These are phyloP conservation scores for Aureobasidium sp. DNA, from an alignment of 2,329 filamentous ascomycete genomes.

Conservation along the genomic window DNA sequence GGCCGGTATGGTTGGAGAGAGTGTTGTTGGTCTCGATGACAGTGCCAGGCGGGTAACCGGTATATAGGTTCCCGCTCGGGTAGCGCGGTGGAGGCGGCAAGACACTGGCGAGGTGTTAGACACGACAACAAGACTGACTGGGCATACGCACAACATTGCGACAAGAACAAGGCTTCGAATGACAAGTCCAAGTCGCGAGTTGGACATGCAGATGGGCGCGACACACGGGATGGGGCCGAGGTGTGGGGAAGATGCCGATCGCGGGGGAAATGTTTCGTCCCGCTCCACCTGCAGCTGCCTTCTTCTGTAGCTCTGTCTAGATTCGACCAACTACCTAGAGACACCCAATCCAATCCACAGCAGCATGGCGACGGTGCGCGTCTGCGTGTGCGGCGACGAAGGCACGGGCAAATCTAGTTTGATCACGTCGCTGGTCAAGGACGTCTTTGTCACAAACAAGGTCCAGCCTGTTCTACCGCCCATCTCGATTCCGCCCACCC, in stretches of 20 bases:
- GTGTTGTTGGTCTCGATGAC: constrained; percentile 94
- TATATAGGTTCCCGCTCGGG: constrained; percentile 62
- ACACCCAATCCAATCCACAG: background rate
- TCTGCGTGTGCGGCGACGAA: constrained; percentile 95
- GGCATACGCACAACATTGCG: background rate
- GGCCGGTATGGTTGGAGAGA: constrained; percentile 66
- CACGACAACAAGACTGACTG: background rate
- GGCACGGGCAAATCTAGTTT: constrained; percentile 84
- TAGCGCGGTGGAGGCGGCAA: constrained; percentile 80
- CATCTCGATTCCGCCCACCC: constrained; percentile 87
- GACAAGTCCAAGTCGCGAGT: too few relatives aligned
- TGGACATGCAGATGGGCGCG: background rate
- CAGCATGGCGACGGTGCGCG: constrained; percentile 54
- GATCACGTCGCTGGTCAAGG: constrained; percentile 82
- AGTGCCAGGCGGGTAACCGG: constrained; percentile 54
- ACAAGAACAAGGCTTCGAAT: background rate
- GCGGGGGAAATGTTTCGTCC: background rate
- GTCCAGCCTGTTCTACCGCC: constrained; percentile 91
- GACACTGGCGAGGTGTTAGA: constrained; percentile 46
- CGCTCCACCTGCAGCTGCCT: background rate
- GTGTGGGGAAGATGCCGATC: background rate
- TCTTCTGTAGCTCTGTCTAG: background rate
- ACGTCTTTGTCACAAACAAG: constrained; percentile 90
- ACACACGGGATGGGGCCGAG: background rate
- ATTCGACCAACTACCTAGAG: background rate